Percentiles rank a stretch among this genome's conserved stretches.
These are phyloP conservation scores for Eucalyptus caleyi DNA, from an alignment of 345 rosid species.

Conservation along the genomic window DNA sequence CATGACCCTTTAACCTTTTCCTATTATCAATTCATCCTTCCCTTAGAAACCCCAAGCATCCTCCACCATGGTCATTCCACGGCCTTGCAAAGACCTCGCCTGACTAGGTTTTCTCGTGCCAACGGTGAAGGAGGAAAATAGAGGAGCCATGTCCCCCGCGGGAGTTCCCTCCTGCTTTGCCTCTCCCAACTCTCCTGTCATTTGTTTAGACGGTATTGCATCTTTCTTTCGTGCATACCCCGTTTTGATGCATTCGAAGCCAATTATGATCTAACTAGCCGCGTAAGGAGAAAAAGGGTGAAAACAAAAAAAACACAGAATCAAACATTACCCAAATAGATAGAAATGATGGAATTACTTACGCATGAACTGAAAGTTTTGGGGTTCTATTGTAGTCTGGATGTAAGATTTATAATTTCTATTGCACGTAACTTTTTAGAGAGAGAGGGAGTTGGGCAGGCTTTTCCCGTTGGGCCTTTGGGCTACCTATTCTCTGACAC, in stretches of 20 bases:
- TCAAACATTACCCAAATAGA: rapidly evolving
- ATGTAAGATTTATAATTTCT: neutral
- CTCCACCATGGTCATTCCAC: neutral
- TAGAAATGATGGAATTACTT: neutral
- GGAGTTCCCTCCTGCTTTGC: neutral
- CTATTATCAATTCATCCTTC: neutral
- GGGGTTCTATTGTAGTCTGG: rapidly evolving
- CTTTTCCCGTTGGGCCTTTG: neutral
- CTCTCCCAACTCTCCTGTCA: neutral
- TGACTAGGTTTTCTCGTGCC: neutral
- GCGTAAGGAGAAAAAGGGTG: neutral
- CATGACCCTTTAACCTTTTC: neutral
- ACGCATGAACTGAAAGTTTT: neutral
- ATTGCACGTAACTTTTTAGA: neutral
- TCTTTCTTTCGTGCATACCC: neutral
- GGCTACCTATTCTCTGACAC: neutral
- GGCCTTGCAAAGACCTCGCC: neutral
- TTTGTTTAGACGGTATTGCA: neutral
- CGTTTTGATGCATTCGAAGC: rapidly evolving
- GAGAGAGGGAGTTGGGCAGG: neutral
- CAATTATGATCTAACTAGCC: neutral
- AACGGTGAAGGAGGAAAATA: neutral
- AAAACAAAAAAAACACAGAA: rapidly evolving
- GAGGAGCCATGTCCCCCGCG: neutral
- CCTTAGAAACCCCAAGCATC: neutral